phyloP scores from a whole-genome alignment of 139 green algal genomes.

The Tetradesmus lagerheimii region DNA sequence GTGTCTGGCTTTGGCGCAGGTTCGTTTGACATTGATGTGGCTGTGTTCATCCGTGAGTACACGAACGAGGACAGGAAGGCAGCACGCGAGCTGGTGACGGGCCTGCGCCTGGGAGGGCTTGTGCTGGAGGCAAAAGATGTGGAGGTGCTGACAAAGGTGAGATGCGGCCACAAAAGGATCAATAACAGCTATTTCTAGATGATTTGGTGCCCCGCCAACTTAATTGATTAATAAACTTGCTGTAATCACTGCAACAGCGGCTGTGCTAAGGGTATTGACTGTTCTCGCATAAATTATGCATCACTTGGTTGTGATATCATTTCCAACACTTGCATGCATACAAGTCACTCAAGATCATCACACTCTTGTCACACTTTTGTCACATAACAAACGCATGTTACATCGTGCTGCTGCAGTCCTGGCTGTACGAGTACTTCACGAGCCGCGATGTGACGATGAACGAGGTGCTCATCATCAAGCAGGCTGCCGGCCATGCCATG shows the following conservation, averaged over 20 bases:
- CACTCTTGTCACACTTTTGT: too few relatives aligned
- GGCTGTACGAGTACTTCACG: constrained; percentile 54
- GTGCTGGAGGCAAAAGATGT: constrained; percentile 66
- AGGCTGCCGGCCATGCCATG: background rate
- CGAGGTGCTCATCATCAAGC: constrained; percentile 60
- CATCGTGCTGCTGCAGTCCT: constrained; percentile 33
- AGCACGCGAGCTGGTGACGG: constrained; percentile 26
- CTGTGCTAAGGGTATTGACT: too few relatives aligned
- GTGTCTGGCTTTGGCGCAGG: background rate
- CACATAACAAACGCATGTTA: background rate
- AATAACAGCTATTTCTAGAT: too few relatives aligned
- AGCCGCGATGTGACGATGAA: constrained; percentile 61
- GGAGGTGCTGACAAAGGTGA: constrained; percentile 55
- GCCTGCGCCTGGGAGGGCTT: constrained; percentile 52
- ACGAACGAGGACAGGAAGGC: constrained; percentile 3
- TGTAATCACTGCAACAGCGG: too few relatives aligned
- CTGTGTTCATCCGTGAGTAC: constrained; percentile 13
- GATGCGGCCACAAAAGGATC: too few relatives aligned
- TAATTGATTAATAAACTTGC: too few relatives aligned
- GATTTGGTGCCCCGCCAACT: too few relatives aligned
- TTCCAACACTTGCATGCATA: too few relatives aligned
- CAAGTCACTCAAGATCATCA: too few relatives aligned
- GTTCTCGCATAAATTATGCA: too few relatives aligned
- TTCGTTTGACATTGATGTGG: constrained; percentile 23
- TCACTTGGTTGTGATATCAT: too few relatives aligned